Percentiles rank a stretch among this genome's conserved stretches.
phyloP scores from a whole-genome alignment of 306 rosid genomes.

The Acacia acuminata region DNA sequence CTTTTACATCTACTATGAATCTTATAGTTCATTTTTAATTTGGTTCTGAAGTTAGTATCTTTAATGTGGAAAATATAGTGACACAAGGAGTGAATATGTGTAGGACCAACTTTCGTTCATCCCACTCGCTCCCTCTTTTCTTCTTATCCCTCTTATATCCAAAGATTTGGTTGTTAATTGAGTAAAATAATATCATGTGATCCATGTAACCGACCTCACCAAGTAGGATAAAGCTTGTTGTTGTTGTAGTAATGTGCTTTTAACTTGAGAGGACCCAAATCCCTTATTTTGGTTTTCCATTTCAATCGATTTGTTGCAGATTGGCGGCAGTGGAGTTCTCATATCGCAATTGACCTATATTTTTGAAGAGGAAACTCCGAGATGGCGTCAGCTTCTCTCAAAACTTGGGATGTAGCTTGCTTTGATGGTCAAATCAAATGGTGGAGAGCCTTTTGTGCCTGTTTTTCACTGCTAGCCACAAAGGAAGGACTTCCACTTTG shows the following conservation, averaged over 20 bases:
- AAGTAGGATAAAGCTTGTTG: background rate
- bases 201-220: background rate
- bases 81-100: background rate
- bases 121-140: background rate
- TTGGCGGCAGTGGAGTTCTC: constrained; percentile 97
- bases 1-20: background rate
- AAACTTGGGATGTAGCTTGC: constrained; percentile 60
- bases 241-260: background rate
- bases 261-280: background rate
- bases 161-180: background rate
- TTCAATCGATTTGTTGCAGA: constrained; percentile 50
- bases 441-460: constrained; percentile 11
- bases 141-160: no score
- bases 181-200: background rate
- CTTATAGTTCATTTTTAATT: background rate
- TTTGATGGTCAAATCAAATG: background rate
- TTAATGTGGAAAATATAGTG: background rate
- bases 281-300: constrained; percentile 11
- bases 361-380: constrained; percentile 96
- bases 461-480: background rate
- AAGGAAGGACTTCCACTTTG: constrained; percentile 4
- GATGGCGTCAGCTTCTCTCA: constrained; percentile 80
- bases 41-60: background rate
- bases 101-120: background rate
- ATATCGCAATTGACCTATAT: constrained; percentile 95